Evolutionary conservation across 768 basidiomycete genomes (phyloP), one percentile per base, ranked within the genome.

Genomic region (Hygrocybe punicea): DNA sequence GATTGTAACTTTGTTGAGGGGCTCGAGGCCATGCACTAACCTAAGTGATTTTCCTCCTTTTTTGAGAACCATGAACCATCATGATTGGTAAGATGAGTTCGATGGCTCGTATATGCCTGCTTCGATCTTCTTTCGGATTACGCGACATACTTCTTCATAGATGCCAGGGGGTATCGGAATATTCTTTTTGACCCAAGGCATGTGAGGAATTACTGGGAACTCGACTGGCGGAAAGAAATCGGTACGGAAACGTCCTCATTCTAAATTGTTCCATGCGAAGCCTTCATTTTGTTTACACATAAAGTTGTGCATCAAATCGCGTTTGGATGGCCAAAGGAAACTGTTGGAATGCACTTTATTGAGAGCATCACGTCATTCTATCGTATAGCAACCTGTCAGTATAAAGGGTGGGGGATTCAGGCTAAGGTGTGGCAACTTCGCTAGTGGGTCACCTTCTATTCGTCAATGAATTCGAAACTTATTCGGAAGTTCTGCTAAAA

Each of bases 11-110:
- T 58, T 63, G 57, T 78, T 78, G 0, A 78, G 64, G 0, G 69
- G 73, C 56, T 77, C 68, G 1, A 78, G 60, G 57, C 66, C 65
- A 44, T 77, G 74, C 1, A 78, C 74, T 0, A 76, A 52, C 0
- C 68, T 60, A 1, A 78, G 60, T 0, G 61, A 64, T 36, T 71
- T 70, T 0, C 73, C 65, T 54, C 76, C 70, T 55, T 76, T 75
- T 64, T 77, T 77, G 5, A 64, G 21, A 0, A 78, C 71, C 29
- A 69, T 72, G 51, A 78, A 81, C 76, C 73, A 78, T 7, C 68
- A 53, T 0, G 73, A 74, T 0, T 72, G 62, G 25, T 81, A 81
- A 0, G 75, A 75, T 0, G 69, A 69, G 35, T 76, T 68, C 0
- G 70, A 74, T 0, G 67, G 71, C 60, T 81, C 71, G 51, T 78